A percentile compares a stretch with the other conserved stretches of the same genome.
phyloP scores from a whole-genome alignment of 805 yeast species.

The Candida taoyuanica region DNA sequence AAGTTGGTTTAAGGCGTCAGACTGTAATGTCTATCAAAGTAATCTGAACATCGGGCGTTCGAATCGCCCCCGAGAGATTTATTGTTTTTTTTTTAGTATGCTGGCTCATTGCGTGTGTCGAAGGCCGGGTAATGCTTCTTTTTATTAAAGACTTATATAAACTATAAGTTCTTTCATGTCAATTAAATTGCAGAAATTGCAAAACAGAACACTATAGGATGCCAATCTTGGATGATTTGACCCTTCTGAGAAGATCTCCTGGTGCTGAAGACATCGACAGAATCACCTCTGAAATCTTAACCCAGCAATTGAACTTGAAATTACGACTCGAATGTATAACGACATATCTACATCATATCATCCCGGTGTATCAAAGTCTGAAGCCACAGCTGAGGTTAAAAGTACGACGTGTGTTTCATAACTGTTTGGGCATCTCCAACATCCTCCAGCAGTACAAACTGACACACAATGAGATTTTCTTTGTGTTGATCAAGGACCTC shows the following conservation, averaged over 20 bases:
- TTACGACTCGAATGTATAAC: constrained; percentile 14
- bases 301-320: constrained; percentile 9
- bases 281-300: constrained; percentile 9
- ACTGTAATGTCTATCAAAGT: constrained; percentile 36
- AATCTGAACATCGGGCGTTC: constrained; percentile 48
- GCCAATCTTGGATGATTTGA: constrained; percentile 1
- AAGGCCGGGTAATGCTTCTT: constrained; percentile 1
- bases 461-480: constrained; percentile 21
- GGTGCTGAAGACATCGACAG: constrained; percentile 10
- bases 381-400: constrained; percentile 7
- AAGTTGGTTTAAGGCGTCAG: constrained; percentile 44
- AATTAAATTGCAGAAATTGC: neutral
- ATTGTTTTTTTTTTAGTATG: constrained; percentile 14
- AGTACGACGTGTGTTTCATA: constrained; percentile 18
- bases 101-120: neutral
- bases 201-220: no score
- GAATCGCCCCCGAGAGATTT: constrained; percentile 46
- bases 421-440: constrained; percentile 18
- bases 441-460: constrained; percentile 18
- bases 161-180: neutral
- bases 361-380: constrained; percentile 24
- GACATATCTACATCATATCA: constrained; percentile 17
- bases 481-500: constrained; percentile 19
- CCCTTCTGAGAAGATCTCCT: constrained; percentile 13
- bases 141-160: neutral